phyloP scores from a whole-genome alignment of 768 basidiomycete genomes.

The Termitomyces titanicus region DNA sequence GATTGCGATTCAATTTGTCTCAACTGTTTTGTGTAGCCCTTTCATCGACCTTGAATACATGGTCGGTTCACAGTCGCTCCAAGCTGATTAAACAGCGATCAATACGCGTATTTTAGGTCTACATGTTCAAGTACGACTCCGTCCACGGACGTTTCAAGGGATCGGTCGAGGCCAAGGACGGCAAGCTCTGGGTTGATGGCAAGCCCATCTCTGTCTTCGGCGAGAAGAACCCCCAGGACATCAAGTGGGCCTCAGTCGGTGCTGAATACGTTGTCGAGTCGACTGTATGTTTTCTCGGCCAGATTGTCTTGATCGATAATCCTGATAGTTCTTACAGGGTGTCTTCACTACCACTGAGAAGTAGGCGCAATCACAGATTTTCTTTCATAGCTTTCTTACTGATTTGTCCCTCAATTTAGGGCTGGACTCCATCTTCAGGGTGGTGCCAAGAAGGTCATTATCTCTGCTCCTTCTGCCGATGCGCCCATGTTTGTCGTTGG shows the following conservation, averaged over 20 bases:
- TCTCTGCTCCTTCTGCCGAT: constrained; percentile 97
- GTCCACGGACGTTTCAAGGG: constrained; percentile 94
- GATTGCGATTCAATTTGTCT: background rate
- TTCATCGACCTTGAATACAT: constrained; percentile 98
- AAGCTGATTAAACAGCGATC: background rate
- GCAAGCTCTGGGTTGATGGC: constrained; percentile 85
- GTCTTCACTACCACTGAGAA: constrained; percentile 97
- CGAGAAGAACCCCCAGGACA: constrained; percentile 84
- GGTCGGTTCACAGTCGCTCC: constrained; percentile 43
- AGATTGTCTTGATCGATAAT: background rate
- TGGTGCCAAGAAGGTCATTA: constrained; percentile 99
- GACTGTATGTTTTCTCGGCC: constrained; percentile 51
- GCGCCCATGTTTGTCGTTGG: constrained; percentile 93
- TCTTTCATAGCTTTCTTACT: constrained; percentile 9
- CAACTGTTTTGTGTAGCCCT: constrained; percentile 49
- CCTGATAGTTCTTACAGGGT: constrained; percentile 46
- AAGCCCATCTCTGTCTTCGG: constrained; percentile 73
- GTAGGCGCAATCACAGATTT: constrained; percentile 30
- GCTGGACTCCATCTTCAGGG: constrained; percentile 93
- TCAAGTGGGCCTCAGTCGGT: constrained; percentile 76
- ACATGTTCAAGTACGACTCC: constrained; percentile 98
- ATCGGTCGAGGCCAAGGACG: constrained; percentile 73
- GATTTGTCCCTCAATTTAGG: constrained; percentile 33
- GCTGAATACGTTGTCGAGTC: constrained; percentile 97
- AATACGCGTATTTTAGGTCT: constrained; percentile 52